phyloP scores from a whole-genome alignment of 2,329 filamentous ascomycete genomes.

The Rasamsonia emersonii region DNA sequence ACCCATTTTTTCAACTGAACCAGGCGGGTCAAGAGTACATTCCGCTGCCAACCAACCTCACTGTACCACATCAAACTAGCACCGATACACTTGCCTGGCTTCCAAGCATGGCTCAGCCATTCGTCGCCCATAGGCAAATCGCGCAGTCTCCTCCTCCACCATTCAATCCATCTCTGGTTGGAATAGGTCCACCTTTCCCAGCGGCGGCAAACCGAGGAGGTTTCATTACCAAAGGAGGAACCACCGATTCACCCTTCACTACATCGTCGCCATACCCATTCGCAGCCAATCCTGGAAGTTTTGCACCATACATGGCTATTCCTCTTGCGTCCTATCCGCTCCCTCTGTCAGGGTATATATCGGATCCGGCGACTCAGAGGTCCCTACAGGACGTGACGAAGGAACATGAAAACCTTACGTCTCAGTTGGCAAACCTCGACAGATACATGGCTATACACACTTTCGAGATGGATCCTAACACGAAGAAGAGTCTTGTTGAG shows the following conservation, averaged over 20 bases:
- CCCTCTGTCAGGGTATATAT: constrained; percentile 3
- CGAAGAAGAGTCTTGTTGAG: constrained; percentile 26
- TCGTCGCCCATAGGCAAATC: constrained; percentile 7
- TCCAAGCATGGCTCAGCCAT: constrained; percentile 11
- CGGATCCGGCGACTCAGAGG: constrained; percentile 13
- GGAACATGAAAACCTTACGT: constrained; percentile 21
- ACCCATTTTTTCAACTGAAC: constrained; percentile 7
- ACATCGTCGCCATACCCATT: constrained; percentile 7
- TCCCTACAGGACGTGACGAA: constrained; percentile 22
- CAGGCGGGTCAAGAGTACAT: constrained; percentile 10
- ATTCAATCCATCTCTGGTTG: constrained; percentile 7
- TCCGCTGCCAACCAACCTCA: constrained; percentile 8
- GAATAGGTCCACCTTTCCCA: constrained; percentile 3
- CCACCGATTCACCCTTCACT: constrained; percentile 1
- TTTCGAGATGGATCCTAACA: constrained; percentile 26
- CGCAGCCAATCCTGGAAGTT: constrained; percentile 7
- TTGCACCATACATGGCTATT: constrained; percentile 3
- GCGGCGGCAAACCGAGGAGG: constrained; percentile 3
- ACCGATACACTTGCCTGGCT: constrained; percentile 11
- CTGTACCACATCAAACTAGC: constrained; percentile 6
- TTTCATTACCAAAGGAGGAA: not conserved
- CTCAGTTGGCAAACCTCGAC: constrained; percentile 27
- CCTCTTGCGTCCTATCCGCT: constrained; percentile 9
- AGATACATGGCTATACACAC: constrained; percentile 31
- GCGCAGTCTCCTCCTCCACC: constrained; percentile 9